These are phyloP conservation scores for Leptographium galeiforme DNA, from an alignment of 2,329 filamentous ascomycete genomes.

Conservation along the genomic window DNA sequence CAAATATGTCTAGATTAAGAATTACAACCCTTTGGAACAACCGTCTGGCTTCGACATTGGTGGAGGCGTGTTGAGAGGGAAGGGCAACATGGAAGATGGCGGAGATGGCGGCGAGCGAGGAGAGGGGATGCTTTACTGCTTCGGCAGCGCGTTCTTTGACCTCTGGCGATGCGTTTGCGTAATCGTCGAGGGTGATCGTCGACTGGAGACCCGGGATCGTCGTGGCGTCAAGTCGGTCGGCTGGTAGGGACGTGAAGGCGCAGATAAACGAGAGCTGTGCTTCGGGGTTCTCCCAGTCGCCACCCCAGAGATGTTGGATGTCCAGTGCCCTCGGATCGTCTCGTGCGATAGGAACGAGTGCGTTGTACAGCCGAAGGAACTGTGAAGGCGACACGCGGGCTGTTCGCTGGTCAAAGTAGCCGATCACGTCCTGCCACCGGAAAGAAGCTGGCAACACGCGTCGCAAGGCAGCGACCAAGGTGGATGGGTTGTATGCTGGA, in stretches of 20 bases:
- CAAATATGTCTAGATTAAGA: slow-evolving; percentile 64
- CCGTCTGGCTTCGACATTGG: slow-evolving; percentile 49
- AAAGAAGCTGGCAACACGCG: slow-evolving; percentile 50
- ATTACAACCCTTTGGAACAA: slow-evolving; percentile 55
- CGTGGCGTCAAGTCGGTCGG: slow-evolving; percentile 67
- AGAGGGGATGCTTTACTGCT: slow-evolving; percentile 73
- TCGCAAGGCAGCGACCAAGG: slow-evolving; percentile 49
- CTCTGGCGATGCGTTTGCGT: slow-evolving; percentile 32
- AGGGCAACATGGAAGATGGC: slow-evolving; percentile 54
- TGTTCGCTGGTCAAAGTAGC: slow-evolving; percentile 67
- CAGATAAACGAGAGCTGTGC: slow-evolving; percentile 90
- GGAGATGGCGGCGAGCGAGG: slow-evolving; percentile 72
- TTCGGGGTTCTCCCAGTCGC: slow-evolving; percentile 72
- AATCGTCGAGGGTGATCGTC: slow-evolving; percentile 55
- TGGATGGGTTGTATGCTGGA: slow-evolving; percentile 35
- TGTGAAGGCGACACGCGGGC: slow-evolving; percentile 65
- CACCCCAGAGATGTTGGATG: slow-evolving; percentile 82
- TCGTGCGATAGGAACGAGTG: slow-evolving; percentile 58
- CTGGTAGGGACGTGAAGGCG: slow-evolving; percentile 65
- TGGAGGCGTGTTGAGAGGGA: slow-evolving; percentile 45
- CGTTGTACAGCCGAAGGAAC: slow-evolving; percentile 69
- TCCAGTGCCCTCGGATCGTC: slow-evolving; percentile 53
- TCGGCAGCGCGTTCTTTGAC: slow-evolving; percentile 39
- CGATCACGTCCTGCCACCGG: slow-evolving; percentile 58
- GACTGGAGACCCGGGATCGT: slow-evolving; percentile 70